Evolutionary conservation across 192 early-diverging fungal genomes (phyloP), one percentile per base, ranked within the genome.

Genomic region (Jimgerdemannia lactiflua): DNA sequence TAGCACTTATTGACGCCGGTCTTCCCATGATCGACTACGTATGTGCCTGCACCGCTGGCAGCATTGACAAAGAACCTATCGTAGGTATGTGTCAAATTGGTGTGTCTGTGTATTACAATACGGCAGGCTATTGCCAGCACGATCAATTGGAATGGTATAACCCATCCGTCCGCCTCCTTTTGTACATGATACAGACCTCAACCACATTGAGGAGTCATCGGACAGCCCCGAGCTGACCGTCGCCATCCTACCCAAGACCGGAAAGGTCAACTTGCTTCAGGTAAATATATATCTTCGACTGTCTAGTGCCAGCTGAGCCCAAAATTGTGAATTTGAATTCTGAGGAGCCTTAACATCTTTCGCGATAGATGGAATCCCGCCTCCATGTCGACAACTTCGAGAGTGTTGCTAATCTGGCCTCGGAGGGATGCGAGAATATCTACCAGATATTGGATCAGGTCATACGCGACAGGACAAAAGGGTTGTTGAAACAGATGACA

Each of bases 161-260:
- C 6, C 14, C 49, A 59, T 59, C 29, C 29, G 29, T 29, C 29
- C 29, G 29, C 29, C 14, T 2, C 14, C 8, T 0, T 2, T 2
- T 59, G 14, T 59, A 59, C 70, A 7, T 79, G 29, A 29, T 39
- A 72, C 86, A 85, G 95, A 99, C 80, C 79, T 98, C 40, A 98
- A 98, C 70, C 84, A 91, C 69, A 84, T 92, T 54, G 98, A 99
- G 79, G 98, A 97, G 82, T 88, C 90, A 7, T 86, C 91, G 29
- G 95, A 95, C 79, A 92, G 89, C 4, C 97, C 98, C 3, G 93
- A 92, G 42, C 85, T 99, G 8, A 97, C 98, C 3, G 85, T 99
- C 6, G 98, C 93, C 0, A 78, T 94, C 40, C 77, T 95, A 74
- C 94, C 95, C 14, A 88, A 92, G 75, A 92, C 86, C n/a, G 90